Conservation (phyloP, 1,284 basidiomycete genomes). For the Neotropicomus parvogracilis region DNA sequence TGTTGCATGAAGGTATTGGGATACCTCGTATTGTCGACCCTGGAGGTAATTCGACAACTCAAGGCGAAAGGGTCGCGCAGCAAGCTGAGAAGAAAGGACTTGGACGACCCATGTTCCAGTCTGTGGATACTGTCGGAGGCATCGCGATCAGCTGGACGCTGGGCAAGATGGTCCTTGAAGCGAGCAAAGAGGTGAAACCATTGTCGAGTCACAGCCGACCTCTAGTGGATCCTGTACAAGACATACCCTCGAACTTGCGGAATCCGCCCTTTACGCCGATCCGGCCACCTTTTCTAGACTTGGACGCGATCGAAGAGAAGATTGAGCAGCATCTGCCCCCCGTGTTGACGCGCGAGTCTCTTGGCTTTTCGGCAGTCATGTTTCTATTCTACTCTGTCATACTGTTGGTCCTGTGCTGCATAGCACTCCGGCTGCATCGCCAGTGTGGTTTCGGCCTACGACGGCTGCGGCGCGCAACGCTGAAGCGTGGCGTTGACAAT, state of each 20-base stretch:
- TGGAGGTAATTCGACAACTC: constrained; percentile 66
- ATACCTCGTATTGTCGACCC: constrained; percentile 89
- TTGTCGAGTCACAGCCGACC: constrained; percentile 46
- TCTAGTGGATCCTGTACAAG: constrained; percentile 66
- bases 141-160: constrained; percentile 97
- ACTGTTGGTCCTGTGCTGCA: constrained; percentile 39
- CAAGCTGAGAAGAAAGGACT: constrained; percentile 82
- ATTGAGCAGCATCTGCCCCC: constrained; percentile 61
- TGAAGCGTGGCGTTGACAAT: constrained; percentile 39
- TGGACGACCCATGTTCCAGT: constrained; percentile 80
- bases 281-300: constrained; percentile 56
- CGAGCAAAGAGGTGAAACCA: constrained; percentile 76
- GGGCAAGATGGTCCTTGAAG: constrained; percentile 97
- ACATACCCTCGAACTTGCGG: constrained; percentile 45
- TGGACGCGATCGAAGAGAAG: constrained; percentile 58
- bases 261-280: constrained; percentile 57
- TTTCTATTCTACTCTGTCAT: constrained; percentile 52
- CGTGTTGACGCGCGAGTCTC: constrained; percentile 53
- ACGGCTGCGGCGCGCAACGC: constrained; percentile 40
- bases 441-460: constrained; percentile 47
- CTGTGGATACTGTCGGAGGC: constrained; percentile 85
- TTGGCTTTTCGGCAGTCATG: constrained; percentile 67
- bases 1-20: constrained; percentile 94
- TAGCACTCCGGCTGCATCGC: constrained; percentile 55
- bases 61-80: constrained; percentile 62